phyloP scores from a whole-genome alignment of 257 asterid species.

The Capsicum chinense region DNA sequence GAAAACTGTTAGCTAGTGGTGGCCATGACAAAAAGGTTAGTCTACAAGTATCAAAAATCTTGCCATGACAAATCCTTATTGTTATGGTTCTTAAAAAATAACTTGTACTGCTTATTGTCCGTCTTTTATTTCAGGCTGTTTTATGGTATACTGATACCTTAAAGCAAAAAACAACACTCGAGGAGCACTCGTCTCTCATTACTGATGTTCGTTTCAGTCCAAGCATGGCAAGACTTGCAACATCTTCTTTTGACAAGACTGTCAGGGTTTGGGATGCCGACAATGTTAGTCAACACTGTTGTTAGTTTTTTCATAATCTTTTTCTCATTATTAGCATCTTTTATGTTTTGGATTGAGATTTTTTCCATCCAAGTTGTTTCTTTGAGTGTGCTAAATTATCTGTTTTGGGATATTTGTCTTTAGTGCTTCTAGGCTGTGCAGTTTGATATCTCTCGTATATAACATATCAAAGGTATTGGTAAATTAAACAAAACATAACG shows the following conservation, averaged over 20 bases:
- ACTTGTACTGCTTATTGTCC: constrained; percentile 22
- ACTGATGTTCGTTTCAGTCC: constrained; percentile 98
- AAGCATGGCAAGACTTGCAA: constrained; percentile 95
- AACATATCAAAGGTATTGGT: neutral
- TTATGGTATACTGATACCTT: constrained; percentile 78
- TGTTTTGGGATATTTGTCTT: neutral
- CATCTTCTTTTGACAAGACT: constrained; percentile 93
- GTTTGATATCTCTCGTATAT: constrained; percentile 7
- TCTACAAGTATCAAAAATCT: neutral
- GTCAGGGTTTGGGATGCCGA: constrained; percentile 99
- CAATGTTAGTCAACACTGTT: constrained; percentile 56
- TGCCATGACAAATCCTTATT: neutral
- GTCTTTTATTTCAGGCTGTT: constrained; percentile 67
- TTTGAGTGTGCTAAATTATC: neutral
- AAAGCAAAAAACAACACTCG: constrained; percentile 82
- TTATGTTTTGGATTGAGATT: constrained; percentile 9
- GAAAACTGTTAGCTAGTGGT: constrained; percentile 93
- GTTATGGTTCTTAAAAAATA: constrained; percentile 26
- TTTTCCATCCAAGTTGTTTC: neutral
- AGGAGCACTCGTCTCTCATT: constrained; percentile 81
- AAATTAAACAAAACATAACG: neutral
- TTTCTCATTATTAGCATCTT: constrained; percentile 6
- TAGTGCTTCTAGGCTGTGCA: neutral
- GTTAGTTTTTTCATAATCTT: neutral
- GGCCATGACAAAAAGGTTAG: constrained; percentile 97